Base-by-base conservation (phyloP, 2,329 filamentous ascomycete species). In the Penicillium sp. region DNA sequence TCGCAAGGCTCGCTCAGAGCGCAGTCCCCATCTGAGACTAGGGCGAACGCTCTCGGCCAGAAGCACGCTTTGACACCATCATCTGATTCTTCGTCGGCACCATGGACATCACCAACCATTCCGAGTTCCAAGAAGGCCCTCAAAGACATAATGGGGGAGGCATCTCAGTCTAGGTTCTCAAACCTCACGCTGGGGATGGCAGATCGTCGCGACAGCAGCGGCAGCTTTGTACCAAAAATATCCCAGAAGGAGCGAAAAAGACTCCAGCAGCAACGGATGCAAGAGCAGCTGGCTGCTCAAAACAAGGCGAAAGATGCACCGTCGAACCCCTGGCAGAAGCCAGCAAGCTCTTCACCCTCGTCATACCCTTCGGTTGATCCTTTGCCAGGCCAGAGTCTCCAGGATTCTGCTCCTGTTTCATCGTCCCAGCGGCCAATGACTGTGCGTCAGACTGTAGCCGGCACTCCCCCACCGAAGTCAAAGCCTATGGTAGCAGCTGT, bases 201-300 rank as follows among this genome's bases (percentile, higher is more conserved):
- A 6, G 69, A 68, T 19, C 71, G 75, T 43, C 70, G 73, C 18
- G 71, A 74, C 50, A 70, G 58, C 55, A 59, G 68, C 57, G 46
- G 69, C 61, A 61, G 63, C 60, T 63, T 73, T 22, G 67, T 73
- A 31, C 70, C 74, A 0, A 95, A 88, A 65, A 71, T 95, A 58
- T 95, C 91, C 0, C 93, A 97, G 61, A 95, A 93, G 64, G 91
- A 96, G 67, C 84, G 90, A 18, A 97, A 95, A 72, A 88, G 82
- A 64, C 82, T 90, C 56, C 82, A 89, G 60, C 86, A 89, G 61
- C 78, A 82, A 53, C 82, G 88, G 61, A 61, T 72, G 48, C 70
- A 73, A 72, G 77, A 72, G 33, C 63, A 63, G 50, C 54, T 66
- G 50, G 64, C 56, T 41, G 65, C 66, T 44, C 58, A 66, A 42